These are phyloP conservation scores for Diversispora eburnea DNA, from an alignment of 192 early-diverging fungal species.

Conservation along the genomic window DNA sequence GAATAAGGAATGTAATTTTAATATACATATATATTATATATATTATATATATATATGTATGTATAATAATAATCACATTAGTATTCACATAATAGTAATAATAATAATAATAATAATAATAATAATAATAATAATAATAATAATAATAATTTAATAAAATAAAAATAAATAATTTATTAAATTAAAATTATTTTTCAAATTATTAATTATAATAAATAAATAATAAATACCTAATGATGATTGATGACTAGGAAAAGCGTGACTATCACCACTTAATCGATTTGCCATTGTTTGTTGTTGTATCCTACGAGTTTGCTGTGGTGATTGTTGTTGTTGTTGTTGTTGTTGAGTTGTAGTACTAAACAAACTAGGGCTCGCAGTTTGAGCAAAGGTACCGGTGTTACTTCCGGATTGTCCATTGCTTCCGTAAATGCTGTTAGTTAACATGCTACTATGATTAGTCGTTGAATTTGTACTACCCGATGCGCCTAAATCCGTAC, in stretches of 20 bases:
- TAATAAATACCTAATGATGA: neutral
- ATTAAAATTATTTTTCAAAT: neutral
- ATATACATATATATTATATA: too few species aligned
- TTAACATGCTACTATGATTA: neutral
- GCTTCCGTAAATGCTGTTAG: neutral
- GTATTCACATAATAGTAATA: neutral
- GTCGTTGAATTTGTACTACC: neutral
- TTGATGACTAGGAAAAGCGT: neutral
- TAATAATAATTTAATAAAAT: neutral
- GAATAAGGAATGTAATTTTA: too few species aligned
- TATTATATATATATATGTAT: too few species aligned
- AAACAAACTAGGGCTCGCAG: neutral
- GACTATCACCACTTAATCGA: neutral
- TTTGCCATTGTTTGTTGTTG: neutral
- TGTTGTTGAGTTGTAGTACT: neutral
- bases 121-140: constrained; percentile 2
- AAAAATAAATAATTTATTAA: neutral
- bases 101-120: neutral
- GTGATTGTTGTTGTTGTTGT: neutral
- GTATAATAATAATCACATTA: too few species aligned
- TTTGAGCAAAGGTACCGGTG: neutral
- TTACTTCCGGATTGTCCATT: neutral
- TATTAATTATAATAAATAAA: neutral
- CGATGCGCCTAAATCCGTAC: neutral
- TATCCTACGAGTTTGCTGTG: neutral